These are phyloP conservation scores for Camillea tinctor DNA, from an alignment of 2,329 filamentous ascomycete genomes.

Conservation along the genomic window DNA sequence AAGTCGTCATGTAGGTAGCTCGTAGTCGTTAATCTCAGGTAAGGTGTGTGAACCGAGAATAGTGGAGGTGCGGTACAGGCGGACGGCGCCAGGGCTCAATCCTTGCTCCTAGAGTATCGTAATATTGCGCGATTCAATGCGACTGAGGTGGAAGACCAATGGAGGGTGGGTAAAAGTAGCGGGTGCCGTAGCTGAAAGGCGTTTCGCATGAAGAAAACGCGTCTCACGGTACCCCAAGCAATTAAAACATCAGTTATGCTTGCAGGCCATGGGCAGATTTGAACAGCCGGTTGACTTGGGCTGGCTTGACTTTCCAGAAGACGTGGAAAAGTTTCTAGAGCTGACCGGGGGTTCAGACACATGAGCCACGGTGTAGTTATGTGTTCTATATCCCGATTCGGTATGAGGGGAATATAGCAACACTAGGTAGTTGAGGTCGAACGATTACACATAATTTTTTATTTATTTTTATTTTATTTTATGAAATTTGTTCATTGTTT, in stretches of 20 bases:
- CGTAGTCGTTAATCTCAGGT: neutral
- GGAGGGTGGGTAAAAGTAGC: slow-evolving; percentile 14
- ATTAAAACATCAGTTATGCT: slow-evolving; percentile 51
- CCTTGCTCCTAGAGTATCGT: slow-evolving; percentile 17
- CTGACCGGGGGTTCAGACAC: slow-evolving; percentile 6
- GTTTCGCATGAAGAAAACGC: slow-evolving; percentile 45
- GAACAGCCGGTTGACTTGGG: slow-evolving; percentile 15
- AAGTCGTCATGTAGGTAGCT: neutral
- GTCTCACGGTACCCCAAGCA: slow-evolving; percentile 45
- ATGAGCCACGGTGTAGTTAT: slow-evolving; percentile 13
- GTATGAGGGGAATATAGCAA: slow-evolving; percentile 1
- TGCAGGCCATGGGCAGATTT: slow-evolving; percentile 20
- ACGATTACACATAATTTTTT: neutral
- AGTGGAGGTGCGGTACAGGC: neutral
- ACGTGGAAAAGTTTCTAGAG: slow-evolving; percentile 11
- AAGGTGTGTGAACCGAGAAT: neutral
- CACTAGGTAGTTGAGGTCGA: neutral
- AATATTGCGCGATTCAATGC: slow-evolving; percentile 43
- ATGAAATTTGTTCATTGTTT: too few species aligned
- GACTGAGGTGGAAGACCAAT: slow-evolving; percentile 26
- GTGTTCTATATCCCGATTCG: too few species aligned
- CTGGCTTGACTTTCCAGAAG: too few species aligned
- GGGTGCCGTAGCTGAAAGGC: slow-evolving; percentile 20
- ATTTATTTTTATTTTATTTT: too few species aligned
- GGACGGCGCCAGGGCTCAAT: neutral